phyloP scores from a whole-genome alignment of 148 eudicot genomes.

The Oxyria digyna region DNA sequence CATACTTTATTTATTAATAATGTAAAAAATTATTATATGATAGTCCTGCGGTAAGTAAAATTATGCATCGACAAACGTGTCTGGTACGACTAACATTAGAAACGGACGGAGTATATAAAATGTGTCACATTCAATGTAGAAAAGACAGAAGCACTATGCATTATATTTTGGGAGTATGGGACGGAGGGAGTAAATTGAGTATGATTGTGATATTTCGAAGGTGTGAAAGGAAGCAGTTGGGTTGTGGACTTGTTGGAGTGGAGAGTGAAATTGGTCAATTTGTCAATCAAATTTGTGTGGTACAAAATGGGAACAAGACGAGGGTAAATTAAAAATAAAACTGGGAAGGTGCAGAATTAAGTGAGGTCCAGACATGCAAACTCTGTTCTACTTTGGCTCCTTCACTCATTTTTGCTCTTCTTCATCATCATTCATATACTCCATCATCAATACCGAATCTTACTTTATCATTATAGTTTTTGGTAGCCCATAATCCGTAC shows the following conservation, averaged over 20 bases:
- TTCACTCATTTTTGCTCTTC: background rate
- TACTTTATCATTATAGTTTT: background rate
- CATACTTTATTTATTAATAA: no score
- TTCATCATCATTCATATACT: background rate
- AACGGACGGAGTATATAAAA: no score
- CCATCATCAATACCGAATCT: background rate
- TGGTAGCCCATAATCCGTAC: background rate
- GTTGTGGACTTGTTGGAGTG: background rate
- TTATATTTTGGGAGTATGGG: no score
- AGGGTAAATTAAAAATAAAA: background rate
- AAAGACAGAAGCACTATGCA: no score
- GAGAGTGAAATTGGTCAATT: conserved; percentile 5
- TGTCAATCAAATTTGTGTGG: background rate
- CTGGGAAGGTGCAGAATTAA: background rate
- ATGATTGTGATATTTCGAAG: background rate
- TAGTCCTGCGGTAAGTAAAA: no score
- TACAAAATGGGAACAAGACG: background rate
- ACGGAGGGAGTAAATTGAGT: background rate
- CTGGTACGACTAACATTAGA: no score
- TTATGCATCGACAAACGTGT: no score
- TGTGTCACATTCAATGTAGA: no score
- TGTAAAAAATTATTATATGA: no score
- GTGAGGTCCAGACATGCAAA: background rate
- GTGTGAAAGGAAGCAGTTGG: background rate
- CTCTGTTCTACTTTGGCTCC: background rate